Percentiles rank a stretch among this genome's conserved stretches.
These are phyloP conservation scores for Myriosclerotinia scirpicola DNA, from an alignment of 2,329 filamentous ascomycete genomes.

Conservation along the genomic window DNA sequence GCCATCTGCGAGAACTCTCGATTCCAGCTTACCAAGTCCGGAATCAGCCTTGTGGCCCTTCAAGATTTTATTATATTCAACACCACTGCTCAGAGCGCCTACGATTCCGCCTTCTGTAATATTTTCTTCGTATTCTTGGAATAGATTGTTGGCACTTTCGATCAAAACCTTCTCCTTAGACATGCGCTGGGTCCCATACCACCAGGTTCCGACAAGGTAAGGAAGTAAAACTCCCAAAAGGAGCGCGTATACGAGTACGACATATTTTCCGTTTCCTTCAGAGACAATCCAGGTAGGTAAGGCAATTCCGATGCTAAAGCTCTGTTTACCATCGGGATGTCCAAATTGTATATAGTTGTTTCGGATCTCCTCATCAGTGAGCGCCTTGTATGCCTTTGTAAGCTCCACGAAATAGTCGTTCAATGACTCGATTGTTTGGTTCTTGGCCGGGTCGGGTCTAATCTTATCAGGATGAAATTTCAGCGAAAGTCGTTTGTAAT, in stretches of 20 bases:
- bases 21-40: slow-evolving; percentile 80
- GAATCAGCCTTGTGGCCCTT: slow-evolving; percentile 76
- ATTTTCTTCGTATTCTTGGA: slow-evolving; percentile 86
- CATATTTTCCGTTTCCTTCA: slow-evolving; percentile 93
- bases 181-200: slow-evolving; percentile 92
- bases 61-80: slow-evolving; percentile 78
- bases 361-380: slow-evolving; percentile 95
- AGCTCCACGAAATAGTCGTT: slow-evolving; percentile 92
- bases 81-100: slow-evolving; percentile 76
- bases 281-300: slow-evolving; percentile 89
- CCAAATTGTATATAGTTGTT: slow-evolving; percentile 97
- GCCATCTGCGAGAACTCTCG: slow-evolving; percentile 67
- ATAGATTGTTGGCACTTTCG: slow-evolving; percentile 90
- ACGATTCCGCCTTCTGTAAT: slow-evolving; percentile 80
- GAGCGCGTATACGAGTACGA: slow-evolving; percentile 83
- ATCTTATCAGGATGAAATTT: slow-evolving; percentile 93
- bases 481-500: slow-evolving; percentile 83
- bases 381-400: slow-evolving; percentile 95
- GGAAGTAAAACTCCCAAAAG: slow-evolving; percentile 88
- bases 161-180: slow-evolving; percentile 93
- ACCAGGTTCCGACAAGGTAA: slow-evolving; percentile 94
- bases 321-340: slow-evolving; percentile 97
- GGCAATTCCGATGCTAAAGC: slow-evolving; percentile 95
- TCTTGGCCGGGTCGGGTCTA: slow-evolving; percentile 77
- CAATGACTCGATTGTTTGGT: slow-evolving; percentile 80